Conservation (phyloP, 345 rosid genomes). For the Eucalyptus marginata region DNA sequence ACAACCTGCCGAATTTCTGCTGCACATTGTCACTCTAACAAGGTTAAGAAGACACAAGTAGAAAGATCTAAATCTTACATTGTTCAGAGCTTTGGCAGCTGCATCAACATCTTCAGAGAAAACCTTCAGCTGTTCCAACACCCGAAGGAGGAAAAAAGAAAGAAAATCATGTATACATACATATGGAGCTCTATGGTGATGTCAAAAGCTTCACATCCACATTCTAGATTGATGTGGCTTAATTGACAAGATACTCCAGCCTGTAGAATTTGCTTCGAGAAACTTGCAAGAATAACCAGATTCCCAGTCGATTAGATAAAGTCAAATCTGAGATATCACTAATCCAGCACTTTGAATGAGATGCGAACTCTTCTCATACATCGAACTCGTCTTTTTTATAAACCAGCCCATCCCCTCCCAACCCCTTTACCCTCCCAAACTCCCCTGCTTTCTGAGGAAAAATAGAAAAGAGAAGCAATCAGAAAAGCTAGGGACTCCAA, state of each 20-base stretch:
- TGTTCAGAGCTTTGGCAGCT: conserved; percentile 80
- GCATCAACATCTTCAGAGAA: conserved; percentile 57
- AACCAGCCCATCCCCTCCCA: neutral
- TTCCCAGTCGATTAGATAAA: too few relatives aligned
- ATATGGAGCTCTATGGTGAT: neutral
- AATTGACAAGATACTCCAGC: neutral
- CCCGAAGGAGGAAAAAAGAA: conserved; percentile 24
- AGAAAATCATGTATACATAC: neutral
- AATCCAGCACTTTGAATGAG: neutral
- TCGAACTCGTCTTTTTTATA: neutral
- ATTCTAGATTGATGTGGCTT: neutral
- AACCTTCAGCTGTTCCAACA: conserved; percentile 60
- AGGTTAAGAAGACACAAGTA: neutral
- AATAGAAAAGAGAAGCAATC: neutral
- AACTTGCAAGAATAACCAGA: too few relatives aligned
- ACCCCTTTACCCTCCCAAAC: neutral
- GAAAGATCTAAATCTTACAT: conserved; percentile 30
- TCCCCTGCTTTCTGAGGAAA: neutral
- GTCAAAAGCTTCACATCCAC: neutral
- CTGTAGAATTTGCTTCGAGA: neutral
- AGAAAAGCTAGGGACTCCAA: neutral
- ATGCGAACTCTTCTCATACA: neutral
- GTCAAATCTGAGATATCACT: neutral
- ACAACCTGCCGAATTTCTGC: neutral
- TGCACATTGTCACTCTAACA: neutral